A percentile compares a stretch with the other conserved stretches of the same genome.
phyloP scores from a whole-genome alignment of 257 asterid genomes.

The Solanum appendiculatum region DNA sequence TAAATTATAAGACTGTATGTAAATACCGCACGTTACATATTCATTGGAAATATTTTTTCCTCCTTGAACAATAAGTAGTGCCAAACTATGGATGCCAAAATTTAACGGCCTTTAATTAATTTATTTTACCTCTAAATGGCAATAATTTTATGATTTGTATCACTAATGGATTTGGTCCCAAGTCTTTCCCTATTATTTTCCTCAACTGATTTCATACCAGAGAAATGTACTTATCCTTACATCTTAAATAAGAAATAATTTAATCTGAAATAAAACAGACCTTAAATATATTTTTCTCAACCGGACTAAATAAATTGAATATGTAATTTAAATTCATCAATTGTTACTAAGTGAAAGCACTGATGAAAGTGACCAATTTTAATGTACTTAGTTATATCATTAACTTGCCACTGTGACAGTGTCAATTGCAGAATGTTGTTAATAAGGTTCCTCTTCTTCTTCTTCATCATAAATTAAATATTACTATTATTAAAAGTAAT shows the following conservation, averaged over 20 bases:
- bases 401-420: too few species aligned
- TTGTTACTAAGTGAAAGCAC: neutral
- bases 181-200: neutral
- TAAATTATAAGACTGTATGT: neutral
- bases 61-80: neutral
- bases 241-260: neutral
- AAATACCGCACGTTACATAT: neutral
- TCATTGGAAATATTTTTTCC: neutral
- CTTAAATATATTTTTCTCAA: neutral
- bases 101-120: neutral
- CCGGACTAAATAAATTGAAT: neutral
- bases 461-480: neutral
- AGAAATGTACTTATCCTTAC: neutral
- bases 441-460: neutral
- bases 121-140: neutral
- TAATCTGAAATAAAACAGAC: neutral
- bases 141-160: neutral
- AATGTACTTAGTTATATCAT: neutral
- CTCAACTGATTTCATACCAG: neutral
- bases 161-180: neutral
- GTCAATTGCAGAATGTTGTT: too few species aligned
- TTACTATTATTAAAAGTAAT: neutral
- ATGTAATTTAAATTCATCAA: neutral
- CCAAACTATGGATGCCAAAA: neutral
- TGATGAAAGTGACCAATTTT: neutral